A percentile compares a stretch with the other conserved stretches of the same genome.
Evolutionary conservation across 176 grass and related monocot species (phyloP).

Genomic region (Carex parvula): DNA sequence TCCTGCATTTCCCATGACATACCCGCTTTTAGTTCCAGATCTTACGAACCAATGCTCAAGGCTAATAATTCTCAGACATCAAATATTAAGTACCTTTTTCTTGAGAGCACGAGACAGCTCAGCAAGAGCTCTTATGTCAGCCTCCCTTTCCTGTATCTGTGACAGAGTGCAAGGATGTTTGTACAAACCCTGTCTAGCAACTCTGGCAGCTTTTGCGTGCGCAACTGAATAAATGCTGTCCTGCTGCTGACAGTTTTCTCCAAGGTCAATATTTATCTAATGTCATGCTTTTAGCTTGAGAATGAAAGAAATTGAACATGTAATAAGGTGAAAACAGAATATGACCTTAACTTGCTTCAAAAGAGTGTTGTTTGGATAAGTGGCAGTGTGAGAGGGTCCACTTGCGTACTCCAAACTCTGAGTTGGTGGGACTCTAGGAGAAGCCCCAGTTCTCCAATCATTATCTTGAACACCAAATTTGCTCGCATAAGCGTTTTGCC

Average conservation of each 20-base stretch:
- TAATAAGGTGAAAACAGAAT: not conserved
- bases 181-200: constrained; percentile 72
- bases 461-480: constrained; percentile 33
- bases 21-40: not conserved
- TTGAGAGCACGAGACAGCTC: constrained; percentile 80
- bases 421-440: not conserved
- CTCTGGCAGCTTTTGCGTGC: constrained; percentile 63
- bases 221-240: constrained; percentile 65
- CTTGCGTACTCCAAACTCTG: not conserved
- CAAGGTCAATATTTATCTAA: not conserved
- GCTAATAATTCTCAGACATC: constrained; percentile 3
- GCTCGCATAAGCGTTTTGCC: constrained; percentile 47
- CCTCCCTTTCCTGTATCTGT: constrained; percentile 95
- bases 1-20: constrained; percentile 32
- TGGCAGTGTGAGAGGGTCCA: constrained; percentile 22
- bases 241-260: constrained; percentile 27
- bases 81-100: constrained; percentile 8
- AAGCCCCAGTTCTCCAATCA: not conserved
- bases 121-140: constrained; percentile 89
- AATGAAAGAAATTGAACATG: not conserved
- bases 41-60: not conserved
- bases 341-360: constrained; percentile 65
- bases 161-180: constrained; percentile 68
- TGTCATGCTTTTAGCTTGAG: not conserved
- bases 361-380: constrained; percentile 54